These are phyloP conservation scores for Apiospora hydei DNA, from an alignment of 2,329 filamentous ascomycete genomes.

Conservation along the genomic window DNA sequence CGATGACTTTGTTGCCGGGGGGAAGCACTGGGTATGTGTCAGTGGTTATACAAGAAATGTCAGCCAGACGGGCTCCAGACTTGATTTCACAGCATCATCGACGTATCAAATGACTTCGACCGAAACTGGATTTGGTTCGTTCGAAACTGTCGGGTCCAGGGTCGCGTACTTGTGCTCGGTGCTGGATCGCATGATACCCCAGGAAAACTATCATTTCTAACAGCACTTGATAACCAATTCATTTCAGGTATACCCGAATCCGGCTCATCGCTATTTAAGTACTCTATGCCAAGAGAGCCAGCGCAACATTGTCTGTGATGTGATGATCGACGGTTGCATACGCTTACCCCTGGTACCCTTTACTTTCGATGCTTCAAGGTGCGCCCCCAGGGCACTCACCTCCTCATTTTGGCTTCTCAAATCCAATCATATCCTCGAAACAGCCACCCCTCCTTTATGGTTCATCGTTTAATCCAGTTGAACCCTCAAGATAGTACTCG, in stretches of 20 bases:
- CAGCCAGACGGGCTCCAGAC: not conserved
- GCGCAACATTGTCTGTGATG: not conserved
- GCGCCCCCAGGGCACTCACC: not conserved
- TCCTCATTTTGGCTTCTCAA: too few relatives aligned
- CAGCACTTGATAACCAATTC: too few relatives aligned
- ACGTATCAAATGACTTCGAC: not conserved
- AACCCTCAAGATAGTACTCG: too few relatives aligned
- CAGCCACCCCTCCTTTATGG: not conserved
- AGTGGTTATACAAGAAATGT: not conserved
- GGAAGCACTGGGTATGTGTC: constrained; percentile 20
- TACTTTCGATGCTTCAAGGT: too few relatives aligned
- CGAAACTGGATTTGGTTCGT: not conserved
- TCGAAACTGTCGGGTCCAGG: not conserved
- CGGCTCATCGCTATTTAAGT: too few relatives aligned
- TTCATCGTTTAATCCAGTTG: not conserved
- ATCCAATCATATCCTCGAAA: not conserved
- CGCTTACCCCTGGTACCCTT: too few relatives aligned
- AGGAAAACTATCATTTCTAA: not conserved
- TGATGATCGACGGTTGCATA: not conserved
- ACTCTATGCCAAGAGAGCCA: not conserved
- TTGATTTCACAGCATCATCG: not conserved
- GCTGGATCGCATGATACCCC: not conserved
- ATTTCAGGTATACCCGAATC: too few relatives aligned
- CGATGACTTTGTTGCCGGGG: constrained; percentile 16
- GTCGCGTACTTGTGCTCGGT: not conserved